Conservation (phyloP, 179 eudicot species). For the Beta lomatogona region DNA sequence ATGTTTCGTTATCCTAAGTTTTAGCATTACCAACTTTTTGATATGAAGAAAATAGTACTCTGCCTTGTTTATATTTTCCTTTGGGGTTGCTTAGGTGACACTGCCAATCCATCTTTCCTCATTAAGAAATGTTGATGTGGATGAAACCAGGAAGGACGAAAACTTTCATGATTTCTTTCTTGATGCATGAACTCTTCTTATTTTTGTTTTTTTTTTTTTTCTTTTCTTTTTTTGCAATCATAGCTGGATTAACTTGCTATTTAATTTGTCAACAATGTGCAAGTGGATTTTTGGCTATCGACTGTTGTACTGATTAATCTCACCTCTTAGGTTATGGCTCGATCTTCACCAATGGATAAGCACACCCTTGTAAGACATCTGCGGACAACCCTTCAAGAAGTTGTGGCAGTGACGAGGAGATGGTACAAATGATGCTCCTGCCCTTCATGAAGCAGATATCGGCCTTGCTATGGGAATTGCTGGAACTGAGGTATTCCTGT, state of each 20-base stretch:
- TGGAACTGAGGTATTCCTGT: constrained; percentile 71
- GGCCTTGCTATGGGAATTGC: constrained; percentile 99
- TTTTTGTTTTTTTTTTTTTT: no score
- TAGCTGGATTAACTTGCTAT: not conserved
- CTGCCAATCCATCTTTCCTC: not conserved
- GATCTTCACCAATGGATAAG: constrained; percentile 93
- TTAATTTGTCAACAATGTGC: not conserved
- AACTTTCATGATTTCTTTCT: not conserved
- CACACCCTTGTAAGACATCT: constrained; percentile 85
- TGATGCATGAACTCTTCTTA: not conserved
- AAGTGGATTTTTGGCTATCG: not conserved
- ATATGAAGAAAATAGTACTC: not conserved
- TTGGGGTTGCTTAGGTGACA: not conserved
- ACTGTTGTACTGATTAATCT: not conserved
- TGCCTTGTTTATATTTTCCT: not conserved
- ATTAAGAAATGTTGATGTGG: not conserved
- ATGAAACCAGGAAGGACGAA: not conserved
- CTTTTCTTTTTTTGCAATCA: not conserved
- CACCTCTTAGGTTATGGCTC: constrained; percentile 74
- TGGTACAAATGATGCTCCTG: constrained; percentile 99
- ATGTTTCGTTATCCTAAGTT: not conserved
- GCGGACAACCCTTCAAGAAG: constrained; percentile 87
- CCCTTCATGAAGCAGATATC: constrained; percentile 97
- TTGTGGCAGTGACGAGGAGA: constrained; percentile 99
- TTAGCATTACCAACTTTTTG: not conserved